Percentiles rank a stretch among this genome's conserved stretches.
phyloP scores from a whole-genome alignment of 805 yeast genomes.

The Cyberlindnera subsufficiens region DNA sequence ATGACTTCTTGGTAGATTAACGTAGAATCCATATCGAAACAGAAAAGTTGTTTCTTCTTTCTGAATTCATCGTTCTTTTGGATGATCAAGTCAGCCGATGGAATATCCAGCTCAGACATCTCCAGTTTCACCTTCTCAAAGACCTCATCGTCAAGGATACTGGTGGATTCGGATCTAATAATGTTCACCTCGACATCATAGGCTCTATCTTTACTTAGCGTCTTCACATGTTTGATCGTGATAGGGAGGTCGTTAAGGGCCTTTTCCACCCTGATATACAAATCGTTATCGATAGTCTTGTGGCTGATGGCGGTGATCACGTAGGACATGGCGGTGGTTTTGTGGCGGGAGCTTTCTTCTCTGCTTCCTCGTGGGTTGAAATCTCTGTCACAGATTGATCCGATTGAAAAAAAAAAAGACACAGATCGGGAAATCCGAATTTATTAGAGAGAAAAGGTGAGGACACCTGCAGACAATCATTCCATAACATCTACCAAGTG shows the following conservation, averaged over 20 bases:
- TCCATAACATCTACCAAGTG: too few species aligned
- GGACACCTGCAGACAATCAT: too few species aligned
- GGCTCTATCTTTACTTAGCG: conserved; percentile 31
- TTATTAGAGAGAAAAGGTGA: too few species aligned
- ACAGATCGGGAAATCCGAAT: neutral
- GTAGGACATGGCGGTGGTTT: conserved; percentile 5
- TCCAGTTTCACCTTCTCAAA: conserved; percentile 11
- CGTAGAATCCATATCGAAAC: conserved; percentile 98
- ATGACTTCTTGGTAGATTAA: conserved; percentile 94
- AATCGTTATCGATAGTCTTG: conserved; percentile 11
- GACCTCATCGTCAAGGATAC: conserved; percentile 7
- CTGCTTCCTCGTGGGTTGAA: too few species aligned
- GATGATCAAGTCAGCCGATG: conserved; percentile 36
- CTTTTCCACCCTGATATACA: conserved; percentile 18
- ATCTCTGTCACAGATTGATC: neutral
- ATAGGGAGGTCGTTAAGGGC: conserved; percentile 27
- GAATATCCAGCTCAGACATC: conserved; percentile 10
- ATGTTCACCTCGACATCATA: conserved; percentile 28
- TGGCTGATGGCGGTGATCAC: conserved; percentile 26
- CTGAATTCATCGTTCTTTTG: conserved; percentile 31
- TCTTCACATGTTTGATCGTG: conserved; percentile 21
- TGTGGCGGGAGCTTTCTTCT: too few species aligned
- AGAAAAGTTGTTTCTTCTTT: conserved; percentile 48
- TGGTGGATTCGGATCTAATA: conserved; percentile 11
- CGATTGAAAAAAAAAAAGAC: neutral